A percentile compares a stretch with the other conserved stretches of the same genome.
These are phyloP conservation scores for Salix arbutifolia DNA, from an alignment of 345 rosid species.

Conservation along the genomic window DNA sequence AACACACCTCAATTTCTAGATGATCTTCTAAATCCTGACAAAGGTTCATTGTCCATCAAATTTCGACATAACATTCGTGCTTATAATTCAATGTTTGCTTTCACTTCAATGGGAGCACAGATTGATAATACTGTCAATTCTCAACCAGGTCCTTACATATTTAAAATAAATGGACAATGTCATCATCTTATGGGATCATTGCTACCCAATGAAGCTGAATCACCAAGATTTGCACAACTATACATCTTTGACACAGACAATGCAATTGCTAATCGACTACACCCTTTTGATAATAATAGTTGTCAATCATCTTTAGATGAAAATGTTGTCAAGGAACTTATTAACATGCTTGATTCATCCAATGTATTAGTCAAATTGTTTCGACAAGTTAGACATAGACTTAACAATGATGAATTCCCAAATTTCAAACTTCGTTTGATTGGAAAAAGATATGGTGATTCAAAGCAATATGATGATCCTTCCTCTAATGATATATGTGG, in stretches of 20 bases:
- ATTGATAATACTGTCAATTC: too few relatives aligned
- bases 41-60: fast-evolving
- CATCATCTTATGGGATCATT: too few relatives aligned
- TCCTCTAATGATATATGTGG: neutral
- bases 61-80: neutral
- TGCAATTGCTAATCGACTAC: too few relatives aligned
- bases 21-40: neutral
- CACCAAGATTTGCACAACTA: too few relatives aligned
- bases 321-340: neutral
- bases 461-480: neutral
- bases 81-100: too few relatives aligned
- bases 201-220: too few relatives aligned
- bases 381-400: neutral
- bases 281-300: fast-evolving
- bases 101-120: too few relatives aligned
- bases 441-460: neutral
- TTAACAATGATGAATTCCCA: neutral
- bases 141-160: too few relatives aligned
- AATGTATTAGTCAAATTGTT: neutral
- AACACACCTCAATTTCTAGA: neutral
- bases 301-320: neutral
- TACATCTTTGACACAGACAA: too few relatives aligned
- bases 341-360: neutral
- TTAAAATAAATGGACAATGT: too few relatives aligned
- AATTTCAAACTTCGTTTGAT: neutral